Percentiles rank a stretch among this genome's conserved stretches.
Conservation (phyloP, 2,329 filamentous ascomycete genomes). For the Fusarium sp. region DNA sequence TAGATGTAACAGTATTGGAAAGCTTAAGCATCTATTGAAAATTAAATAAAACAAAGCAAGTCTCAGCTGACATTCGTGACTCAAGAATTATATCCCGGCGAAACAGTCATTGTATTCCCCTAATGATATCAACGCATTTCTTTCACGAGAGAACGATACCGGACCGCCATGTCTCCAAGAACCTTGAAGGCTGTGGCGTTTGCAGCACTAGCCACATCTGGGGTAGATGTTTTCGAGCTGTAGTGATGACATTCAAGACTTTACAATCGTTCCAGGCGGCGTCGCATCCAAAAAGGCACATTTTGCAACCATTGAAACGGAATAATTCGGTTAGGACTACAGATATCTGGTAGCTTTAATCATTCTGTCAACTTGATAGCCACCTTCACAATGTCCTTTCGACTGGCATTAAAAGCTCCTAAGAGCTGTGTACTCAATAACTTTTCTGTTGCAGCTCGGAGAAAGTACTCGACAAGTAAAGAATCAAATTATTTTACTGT, state of each 20-base stretch:
- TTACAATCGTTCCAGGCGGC: neutral
- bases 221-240: neutral
- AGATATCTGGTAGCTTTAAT: neutral
- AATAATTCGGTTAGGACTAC: neutral
- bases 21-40: neutral
- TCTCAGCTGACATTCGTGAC: neutral
- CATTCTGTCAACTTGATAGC: neutral
- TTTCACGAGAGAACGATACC: slow-evolving; percentile 8
- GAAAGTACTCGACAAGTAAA: slow-evolving; percentile 36
- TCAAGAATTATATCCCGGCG: neutral
- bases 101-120: neutral
- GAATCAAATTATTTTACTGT: slow-evolving; percentile 38
- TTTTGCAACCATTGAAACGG: neutral
- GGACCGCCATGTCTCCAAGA: neutral
- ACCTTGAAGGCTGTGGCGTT: slow-evolving; percentile 1
- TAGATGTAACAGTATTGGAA: neutral
- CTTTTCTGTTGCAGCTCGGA: slow-evolving; percentile 29
- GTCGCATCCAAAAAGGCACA: neutral
- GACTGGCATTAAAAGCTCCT: slow-evolving; percentile 32
- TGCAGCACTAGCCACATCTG: neutral
- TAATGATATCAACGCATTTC: neutral
- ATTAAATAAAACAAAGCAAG: neutral
- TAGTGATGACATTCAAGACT: slow-evolving; percentile 27
- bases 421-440: slow-evolving; percentile 36
- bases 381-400: slow-evolving; percentile 40